Evolutionary conservation across 169 alveolate species (phyloP).

Genomic region (Eimeria necatrix): DNA sequence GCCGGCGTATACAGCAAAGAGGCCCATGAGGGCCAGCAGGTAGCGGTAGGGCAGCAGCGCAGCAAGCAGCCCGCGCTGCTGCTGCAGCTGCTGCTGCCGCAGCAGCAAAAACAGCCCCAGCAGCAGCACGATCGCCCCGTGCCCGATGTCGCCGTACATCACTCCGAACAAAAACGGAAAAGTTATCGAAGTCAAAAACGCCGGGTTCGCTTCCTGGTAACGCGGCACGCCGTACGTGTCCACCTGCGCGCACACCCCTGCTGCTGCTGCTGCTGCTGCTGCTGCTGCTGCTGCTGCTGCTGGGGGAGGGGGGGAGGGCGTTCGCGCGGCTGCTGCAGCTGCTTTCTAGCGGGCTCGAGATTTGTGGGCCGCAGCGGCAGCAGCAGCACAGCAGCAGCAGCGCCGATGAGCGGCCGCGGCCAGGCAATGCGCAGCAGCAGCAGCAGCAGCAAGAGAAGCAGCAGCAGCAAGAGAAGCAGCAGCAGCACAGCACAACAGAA

Average conservation of each 20-base stretch:
- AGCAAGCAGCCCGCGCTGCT: background rate
- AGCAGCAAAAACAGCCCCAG: conserved; percentile 77
- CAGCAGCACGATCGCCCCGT: conserved; percentile 94
- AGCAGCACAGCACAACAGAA: too few species aligned
- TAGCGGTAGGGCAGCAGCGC: conserved; percentile 90
- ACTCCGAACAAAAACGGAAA: conserved; percentile 99
- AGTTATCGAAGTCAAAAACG: conserved; percentile 97
- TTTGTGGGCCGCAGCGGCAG: too few species aligned
- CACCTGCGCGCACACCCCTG: conserved; percentile 84
- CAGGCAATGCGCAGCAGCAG: too few species aligned
- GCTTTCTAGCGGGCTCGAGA: too few species aligned
- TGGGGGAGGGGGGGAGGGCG: too few species aligned
- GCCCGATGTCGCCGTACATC: conserved; percentile 99
- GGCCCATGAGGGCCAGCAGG: conserved; percentile 97
- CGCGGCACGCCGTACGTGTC: conserved; percentile 99
- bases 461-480: too few species aligned
- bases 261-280: too few species aligned
- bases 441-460: too few species aligned
- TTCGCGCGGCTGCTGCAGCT: background rate
- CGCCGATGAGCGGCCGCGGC: too few species aligned
- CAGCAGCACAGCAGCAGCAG: too few species aligned
- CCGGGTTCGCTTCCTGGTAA: conserved; percentile 99
- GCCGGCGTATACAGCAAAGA: conserved; percentile 95
- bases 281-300: too few species aligned
- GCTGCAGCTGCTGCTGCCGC: background rate